These are phyloP conservation scores for Phytomonas sp. DNA, from an alignment of 208 protist species.

Conservation along the genomic window DNA sequence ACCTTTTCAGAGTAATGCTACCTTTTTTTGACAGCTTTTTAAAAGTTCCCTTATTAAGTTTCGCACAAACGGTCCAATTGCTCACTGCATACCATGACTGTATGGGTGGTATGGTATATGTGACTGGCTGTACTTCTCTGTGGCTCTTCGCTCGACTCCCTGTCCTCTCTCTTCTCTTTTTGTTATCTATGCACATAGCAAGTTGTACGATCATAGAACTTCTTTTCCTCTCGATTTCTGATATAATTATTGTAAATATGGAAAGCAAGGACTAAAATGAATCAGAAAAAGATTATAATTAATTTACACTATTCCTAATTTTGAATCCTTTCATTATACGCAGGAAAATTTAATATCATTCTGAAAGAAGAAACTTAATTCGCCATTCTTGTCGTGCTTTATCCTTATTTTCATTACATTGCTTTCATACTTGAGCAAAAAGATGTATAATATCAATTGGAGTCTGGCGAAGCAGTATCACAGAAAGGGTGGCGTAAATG, in stretches of 20 bases:
- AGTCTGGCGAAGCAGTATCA: background rate
- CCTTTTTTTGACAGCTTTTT: conserved; percentile 1
- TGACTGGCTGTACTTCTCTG: background rate
- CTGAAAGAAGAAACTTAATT: background rate
- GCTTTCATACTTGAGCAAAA: background rate
- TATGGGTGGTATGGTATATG: conserved; percentile 1
- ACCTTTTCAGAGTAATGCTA: background rate
- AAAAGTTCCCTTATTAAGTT: conserved; percentile 1
- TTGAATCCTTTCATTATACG: conserved; percentile 7
- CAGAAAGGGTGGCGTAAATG: background rate
- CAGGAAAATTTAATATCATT: background rate
- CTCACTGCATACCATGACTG: background rate
- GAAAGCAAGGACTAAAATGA: background rate
- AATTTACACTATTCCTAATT: background rate
- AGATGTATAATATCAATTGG: background rate
- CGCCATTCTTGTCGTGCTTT: background rate
- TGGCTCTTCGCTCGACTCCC: background rate
- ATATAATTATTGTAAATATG: background rate
- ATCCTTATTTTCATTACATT: background rate
- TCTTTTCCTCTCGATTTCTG: background rate
- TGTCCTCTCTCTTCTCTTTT: background rate
- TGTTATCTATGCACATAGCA: background rate
- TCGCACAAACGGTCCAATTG: background rate
- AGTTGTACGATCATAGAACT: background rate
- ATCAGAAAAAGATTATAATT: background rate